Percentiles rank a stretch among this genome's conserved stretches.
Evolutionary conservation across 306 rosid genomes (phyloP).

Genomic region (Medicago ruthenica): DNA sequence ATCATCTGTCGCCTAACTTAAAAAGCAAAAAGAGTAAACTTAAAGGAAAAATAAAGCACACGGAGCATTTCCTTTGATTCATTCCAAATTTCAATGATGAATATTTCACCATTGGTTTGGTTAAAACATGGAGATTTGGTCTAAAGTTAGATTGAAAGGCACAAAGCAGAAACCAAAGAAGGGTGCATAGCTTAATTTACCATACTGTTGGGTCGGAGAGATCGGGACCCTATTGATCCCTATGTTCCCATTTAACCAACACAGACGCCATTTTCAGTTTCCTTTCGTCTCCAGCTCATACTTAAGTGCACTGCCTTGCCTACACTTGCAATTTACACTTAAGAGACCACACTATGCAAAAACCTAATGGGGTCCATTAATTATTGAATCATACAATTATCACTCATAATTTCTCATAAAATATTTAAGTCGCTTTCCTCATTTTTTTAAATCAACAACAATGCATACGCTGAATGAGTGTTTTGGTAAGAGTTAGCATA

Average conservation of each 20-base stretch:
- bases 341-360: slow-evolving; percentile 11
- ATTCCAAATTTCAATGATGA: slow-evolving; percentile 11
- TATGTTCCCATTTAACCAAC: slow-evolving; percentile 49
- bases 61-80: background rate
- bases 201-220: slow-evolving; percentile 39
- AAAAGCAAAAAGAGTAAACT: background rate
- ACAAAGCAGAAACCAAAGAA: slow-evolving; percentile 38
- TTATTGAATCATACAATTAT: background rate
- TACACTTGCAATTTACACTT: slow-evolving; percentile 12
- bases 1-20: background rate
- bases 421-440: too few species aligned
- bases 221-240: slow-evolving; percentile 40
- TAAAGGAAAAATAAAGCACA: slow-evolving; percentile 20
- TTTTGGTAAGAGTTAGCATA: too few species aligned
- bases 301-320: background rate
- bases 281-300: slow-evolving; percentile 30
- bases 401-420: background rate
- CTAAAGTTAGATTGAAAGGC: slow-evolving; percentile 43
- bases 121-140: slow-evolving; percentile 43
- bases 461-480: too few species aligned
- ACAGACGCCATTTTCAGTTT: slow-evolving; percentile 41
- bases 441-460: too few species aligned
- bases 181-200: slow-evolving; percentile 20
- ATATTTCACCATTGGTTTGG: slow-evolving; percentile 30
- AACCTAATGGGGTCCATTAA: slow-evolving; percentile 14